These are phyloP conservation scores for Erysiphe pulchra DNA, from an alignment of 2,329 filamentous ascomycete genomes.

Conservation along the genomic window DNA sequence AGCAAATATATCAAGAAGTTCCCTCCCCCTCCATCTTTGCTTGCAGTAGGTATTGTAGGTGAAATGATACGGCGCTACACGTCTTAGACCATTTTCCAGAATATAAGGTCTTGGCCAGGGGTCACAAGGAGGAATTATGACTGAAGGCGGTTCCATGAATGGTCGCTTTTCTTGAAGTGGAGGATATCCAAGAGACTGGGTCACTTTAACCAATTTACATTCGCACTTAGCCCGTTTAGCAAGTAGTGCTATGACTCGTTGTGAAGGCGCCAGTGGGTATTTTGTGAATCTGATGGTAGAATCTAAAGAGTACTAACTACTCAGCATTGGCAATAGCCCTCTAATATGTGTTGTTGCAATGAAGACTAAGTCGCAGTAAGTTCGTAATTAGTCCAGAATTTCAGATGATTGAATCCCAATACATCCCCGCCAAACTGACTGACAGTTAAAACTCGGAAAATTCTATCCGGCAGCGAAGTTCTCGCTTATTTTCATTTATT, in stretches of 20 bases:
- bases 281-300: not conserved
- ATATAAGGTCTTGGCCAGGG: slow-evolving; percentile 47
- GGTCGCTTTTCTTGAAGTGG: slow-evolving; percentile 15
- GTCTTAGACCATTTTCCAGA: slow-evolving; percentile 57
- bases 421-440: too few relatives aligned
- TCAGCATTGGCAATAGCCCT: too few relatives aligned
- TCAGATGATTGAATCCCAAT: too few relatives aligned
- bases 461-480: too few relatives aligned
- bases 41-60: slow-evolving; percentile 94
- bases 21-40: slow-evolving; percentile 65
- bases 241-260: slow-evolving; percentile 24
- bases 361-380: too few relatives aligned
- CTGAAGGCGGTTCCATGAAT: slow-evolving; percentile 18
- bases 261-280: slow-evolving; percentile 21
- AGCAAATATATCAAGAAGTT: slow-evolving; percentile 65
- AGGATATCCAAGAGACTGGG: slow-evolving; percentile 11
- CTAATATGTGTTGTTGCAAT: too few relatives aligned
- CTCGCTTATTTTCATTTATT: too few relatives aligned
- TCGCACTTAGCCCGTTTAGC: slow-evolving; percentile 19
- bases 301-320: too few relatives aligned
- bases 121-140: slow-evolving; percentile 25
- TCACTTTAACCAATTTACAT: slow-evolving; percentile 18
- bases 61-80: slow-evolving; percentile 67
- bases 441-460: too few relatives aligned
- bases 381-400: too few relatives aligned